These are phyloP conservation scores for Peronospora belbahrii DNA, from an alignment of 352 stramenopile genomes.

Conservation along the genomic window DNA sequence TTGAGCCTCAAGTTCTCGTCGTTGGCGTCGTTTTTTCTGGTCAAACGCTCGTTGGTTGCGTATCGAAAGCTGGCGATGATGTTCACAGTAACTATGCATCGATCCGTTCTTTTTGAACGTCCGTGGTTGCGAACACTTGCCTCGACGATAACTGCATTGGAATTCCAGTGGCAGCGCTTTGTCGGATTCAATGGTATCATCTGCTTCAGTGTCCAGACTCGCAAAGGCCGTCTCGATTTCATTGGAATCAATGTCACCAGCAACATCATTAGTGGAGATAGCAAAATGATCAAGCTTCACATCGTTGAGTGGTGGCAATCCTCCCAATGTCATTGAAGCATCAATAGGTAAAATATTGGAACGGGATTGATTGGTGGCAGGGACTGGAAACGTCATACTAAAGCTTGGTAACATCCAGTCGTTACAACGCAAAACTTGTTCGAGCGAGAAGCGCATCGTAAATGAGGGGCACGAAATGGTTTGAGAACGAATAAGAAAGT, in stretches of 20 bases:
- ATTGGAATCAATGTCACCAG: conserved; percentile 3
- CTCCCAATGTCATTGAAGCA: conserved; percentile 19
- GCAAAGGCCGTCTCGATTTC: conserved; percentile 26
- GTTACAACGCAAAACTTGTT: conserved; percentile 8
- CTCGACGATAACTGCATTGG: conserved; percentile 42
- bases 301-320: conserved; percentile 10
- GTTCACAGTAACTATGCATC: conserved; percentile 56
- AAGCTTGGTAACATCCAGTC: conserved; percentile 16
- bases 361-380: neutral
- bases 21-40: conserved; percentile 31
- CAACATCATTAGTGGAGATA: neutral
- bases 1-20: neutral
- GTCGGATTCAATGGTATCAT: neutral
- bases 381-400: conserved; percentile 11
- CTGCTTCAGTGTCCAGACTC: conserved; percentile 18
- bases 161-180: conserved; percentile 7
- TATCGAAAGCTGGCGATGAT: conserved; percentile 49
- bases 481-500: conserved; percentile 15
- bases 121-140: conserved; percentile 43
- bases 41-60: conserved; percentile 54
- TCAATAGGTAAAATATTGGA: conserved; percentile 6
- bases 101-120: conserved; percentile 59
- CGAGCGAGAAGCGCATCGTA: conserved; percentile 17
- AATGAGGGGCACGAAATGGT: neutral
- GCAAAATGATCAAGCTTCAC: conserved; percentile 1